phyloP scores from a whole-genome alignment of 1,284 basidiomycete species.

The Coniophora puteana region DNA sequence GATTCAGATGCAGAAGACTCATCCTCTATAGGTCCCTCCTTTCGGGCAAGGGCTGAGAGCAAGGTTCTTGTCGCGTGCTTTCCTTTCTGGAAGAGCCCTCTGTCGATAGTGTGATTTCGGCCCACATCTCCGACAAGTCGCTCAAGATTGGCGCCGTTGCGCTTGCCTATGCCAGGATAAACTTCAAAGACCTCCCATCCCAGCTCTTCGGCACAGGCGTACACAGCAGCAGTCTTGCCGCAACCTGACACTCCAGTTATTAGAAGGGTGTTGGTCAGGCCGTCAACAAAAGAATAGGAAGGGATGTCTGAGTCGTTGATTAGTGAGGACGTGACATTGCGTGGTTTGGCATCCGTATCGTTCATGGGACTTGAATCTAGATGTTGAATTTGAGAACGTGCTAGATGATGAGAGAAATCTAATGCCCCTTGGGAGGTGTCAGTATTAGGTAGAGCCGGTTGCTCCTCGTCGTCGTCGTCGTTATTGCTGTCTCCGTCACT shows the following conservation, averaged over 20 bases:
- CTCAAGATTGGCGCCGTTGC: conserved; percentile 78
- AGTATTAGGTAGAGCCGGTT: too few relatives aligned
- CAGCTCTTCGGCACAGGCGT: conserved; percentile 90
- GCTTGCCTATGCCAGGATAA: conserved; percentile 89
- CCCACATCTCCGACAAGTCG: conserved; percentile 89
- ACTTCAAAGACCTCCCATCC: conserved; percentile 98
- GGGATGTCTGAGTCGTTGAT: conserved; percentile 14
- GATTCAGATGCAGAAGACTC: conserved; percentile 6
- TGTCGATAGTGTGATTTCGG: conserved; percentile 80
- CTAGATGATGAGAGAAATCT: too few relatives aligned
- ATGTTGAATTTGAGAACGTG: conserved; percentile 4
- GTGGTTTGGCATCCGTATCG: conserved; percentile 9
- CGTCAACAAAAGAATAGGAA: conserved; percentile 45
- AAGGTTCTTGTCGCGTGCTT: conserved; percentile 7
- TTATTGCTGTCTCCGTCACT: conserved; percentile 35
- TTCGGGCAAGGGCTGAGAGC: conserved; percentile 14
- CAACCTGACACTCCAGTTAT: conserved; percentile 80
- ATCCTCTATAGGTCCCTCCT: conserved; percentile 11
- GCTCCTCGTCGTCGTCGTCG: conserved; percentile 35
- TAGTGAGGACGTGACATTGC: too few relatives aligned
- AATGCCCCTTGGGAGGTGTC: too few relatives aligned
- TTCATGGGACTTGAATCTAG: conserved; percentile 6
- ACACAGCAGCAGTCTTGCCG: conserved; percentile 92
- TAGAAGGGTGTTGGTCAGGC: conserved; percentile 81
- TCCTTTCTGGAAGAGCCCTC: conserved; percentile 15